Conservation (phyloP, 352 stramenopile species). For the Pythium aquatile region DNA sequence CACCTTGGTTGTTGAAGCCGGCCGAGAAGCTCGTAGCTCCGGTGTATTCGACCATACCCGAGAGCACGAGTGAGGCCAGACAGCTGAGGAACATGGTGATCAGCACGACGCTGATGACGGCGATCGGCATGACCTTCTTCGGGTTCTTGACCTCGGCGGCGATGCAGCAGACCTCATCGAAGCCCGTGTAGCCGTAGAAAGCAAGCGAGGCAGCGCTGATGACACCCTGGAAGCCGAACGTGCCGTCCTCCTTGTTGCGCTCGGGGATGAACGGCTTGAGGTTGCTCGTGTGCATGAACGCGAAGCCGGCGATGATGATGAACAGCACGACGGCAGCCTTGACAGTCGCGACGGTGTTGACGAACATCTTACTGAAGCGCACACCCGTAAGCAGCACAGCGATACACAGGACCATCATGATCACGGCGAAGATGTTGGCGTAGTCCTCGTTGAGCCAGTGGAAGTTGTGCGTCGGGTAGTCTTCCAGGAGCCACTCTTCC, state of each 20-base stretch:
- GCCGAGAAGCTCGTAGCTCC: conserved; percentile 31
- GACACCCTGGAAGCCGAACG: conserved; percentile 55
- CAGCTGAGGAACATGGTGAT: conserved; percentile 68
- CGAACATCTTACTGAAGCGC: conserved; percentile 84
- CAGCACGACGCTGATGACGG: conserved; percentile 76
- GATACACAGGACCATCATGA: conserved; percentile 73
- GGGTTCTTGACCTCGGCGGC: conserved; percentile 76
- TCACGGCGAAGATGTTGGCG: conserved; percentile 48
- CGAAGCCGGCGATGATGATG: conserved; percentile 89
- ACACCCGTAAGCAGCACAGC: conserved; percentile 74
- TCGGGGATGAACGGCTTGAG: conserved; percentile 78
- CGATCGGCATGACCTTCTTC: conserved; percentile 68
- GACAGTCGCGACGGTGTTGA: conserved; percentile 81
- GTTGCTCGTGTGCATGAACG: conserved; percentile 77
- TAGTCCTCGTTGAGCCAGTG: conserved; percentile 61
- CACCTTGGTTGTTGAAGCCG: conserved; percentile 38
- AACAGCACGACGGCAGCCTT: conserved; percentile 88
- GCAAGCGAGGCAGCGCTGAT: conserved; percentile 78
- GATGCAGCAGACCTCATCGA: conserved; percentile 93
- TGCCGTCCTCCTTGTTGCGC: conserved; percentile 23
- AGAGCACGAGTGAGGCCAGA: conserved; percentile 80
- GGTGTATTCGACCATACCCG: conserved; percentile 56
- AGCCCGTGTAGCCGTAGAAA: conserved; percentile 94
- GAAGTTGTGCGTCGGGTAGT: conserved; percentile 40
- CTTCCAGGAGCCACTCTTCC: conserved; percentile 51